A percentile compares a stretch with the other conserved stretches of the same genome.
Evolutionary conservation across 768 basidiomycete species (phyloP).

Genomic region (Leccinum disarticulatum): DNA sequence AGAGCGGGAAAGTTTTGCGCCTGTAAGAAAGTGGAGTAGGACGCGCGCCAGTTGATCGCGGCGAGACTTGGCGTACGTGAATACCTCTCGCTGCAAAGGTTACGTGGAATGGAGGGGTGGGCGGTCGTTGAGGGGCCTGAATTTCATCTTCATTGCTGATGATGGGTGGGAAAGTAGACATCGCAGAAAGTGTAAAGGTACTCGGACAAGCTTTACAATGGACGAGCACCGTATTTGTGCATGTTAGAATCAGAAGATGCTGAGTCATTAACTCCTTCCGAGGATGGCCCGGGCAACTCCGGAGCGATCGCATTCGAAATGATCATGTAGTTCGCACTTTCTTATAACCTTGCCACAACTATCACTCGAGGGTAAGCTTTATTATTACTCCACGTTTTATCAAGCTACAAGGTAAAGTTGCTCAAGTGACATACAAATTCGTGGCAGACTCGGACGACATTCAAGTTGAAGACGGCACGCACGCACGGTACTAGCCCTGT

Average conservation of each 20-base stretch:
- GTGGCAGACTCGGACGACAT: neutral
- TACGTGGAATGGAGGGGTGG: slow-evolving; percentile 71
- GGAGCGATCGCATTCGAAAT: too few relatives aligned
- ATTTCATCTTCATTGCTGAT: slow-evolving; percentile 55
- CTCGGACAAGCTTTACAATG: neutral
- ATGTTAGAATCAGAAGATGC: slow-evolving; percentile 24
- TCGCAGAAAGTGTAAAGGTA: neutral
- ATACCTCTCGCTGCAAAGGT: slow-evolving; percentile 69
- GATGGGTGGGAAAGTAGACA: slow-evolving; percentile 24
- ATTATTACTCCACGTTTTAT: too few relatives aligned
- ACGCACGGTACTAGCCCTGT: too few relatives aligned
- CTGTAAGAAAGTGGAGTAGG: slow-evolving; percentile 37
- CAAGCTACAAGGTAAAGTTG: too few relatives aligned
- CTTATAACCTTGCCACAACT: too few relatives aligned
- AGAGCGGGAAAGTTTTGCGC: slow-evolving; percentile 79
- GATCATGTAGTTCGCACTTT: too few relatives aligned
- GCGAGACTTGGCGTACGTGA: slow-evolving; percentile 51
- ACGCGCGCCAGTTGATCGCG: slow-evolving; percentile 7
- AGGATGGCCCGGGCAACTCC: too few relatives aligned
- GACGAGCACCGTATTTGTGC: slow-evolving; percentile 19
- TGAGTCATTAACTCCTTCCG: slow-evolving; percentile 5
- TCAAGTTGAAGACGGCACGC: too few relatives aligned
- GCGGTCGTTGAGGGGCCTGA: slow-evolving; percentile 56
- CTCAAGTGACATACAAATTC: neutral
- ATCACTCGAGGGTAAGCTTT: too few relatives aligned